These are phyloP conservation scores for Lipomyces mesembrius DNA, from an alignment of 805 yeast genomes.

Conservation along the genomic window DNA sequence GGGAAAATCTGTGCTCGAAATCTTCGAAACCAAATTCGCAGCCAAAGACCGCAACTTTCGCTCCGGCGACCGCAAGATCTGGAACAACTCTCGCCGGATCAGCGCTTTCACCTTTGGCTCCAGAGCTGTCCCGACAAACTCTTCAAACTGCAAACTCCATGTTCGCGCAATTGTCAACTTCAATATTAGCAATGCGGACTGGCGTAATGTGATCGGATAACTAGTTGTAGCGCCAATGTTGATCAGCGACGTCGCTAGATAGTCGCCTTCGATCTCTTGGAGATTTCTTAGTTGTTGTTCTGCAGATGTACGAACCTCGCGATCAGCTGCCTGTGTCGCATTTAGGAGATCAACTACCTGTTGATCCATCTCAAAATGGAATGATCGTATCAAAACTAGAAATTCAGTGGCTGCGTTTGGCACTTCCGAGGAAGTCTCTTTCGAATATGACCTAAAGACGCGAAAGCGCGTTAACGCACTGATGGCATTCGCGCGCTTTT, in stretches of 20 bases:
- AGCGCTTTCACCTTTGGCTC: slow-evolving; percentile 19
- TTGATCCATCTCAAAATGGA: slow-evolving; percentile 16
- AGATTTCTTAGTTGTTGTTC: slow-evolving; percentile 18
- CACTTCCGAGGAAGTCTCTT: not conserved
- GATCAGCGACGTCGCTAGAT: slow-evolving; percentile 22
- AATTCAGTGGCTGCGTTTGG: not conserved
- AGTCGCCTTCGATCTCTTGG: slow-evolving; percentile 15
- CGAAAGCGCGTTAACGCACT: not conserved
- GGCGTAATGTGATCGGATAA: slow-evolving; percentile 20
- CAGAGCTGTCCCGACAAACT: slow-evolving; percentile 26
- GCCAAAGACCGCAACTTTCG: slow-evolving; percentile 68
- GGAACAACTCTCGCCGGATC: slow-evolving; percentile 21
- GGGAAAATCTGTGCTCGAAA: slow-evolving; percentile 88
- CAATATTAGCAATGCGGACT: slow-evolving; percentile 29
- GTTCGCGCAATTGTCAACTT: slow-evolving; percentile 26
- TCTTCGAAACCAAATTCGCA: slow-evolving; percentile 77
- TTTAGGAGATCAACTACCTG: slow-evolving; percentile 26
- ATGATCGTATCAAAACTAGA: not conserved
- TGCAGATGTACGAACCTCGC: slow-evolving; percentile 22
- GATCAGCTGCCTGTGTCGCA: slow-evolving; percentile 32
- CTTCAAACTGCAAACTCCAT: slow-evolving; percentile 37
- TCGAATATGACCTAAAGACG: not conserved
- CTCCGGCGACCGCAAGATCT: slow-evolving; percentile 44
- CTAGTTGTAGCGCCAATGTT: slow-evolving; percentile 13
- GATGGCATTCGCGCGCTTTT: no score